Base-by-base conservation (phyloP, 2,329 filamentous ascomycete genomes). In the Tolypocladium sp. region DNA sequence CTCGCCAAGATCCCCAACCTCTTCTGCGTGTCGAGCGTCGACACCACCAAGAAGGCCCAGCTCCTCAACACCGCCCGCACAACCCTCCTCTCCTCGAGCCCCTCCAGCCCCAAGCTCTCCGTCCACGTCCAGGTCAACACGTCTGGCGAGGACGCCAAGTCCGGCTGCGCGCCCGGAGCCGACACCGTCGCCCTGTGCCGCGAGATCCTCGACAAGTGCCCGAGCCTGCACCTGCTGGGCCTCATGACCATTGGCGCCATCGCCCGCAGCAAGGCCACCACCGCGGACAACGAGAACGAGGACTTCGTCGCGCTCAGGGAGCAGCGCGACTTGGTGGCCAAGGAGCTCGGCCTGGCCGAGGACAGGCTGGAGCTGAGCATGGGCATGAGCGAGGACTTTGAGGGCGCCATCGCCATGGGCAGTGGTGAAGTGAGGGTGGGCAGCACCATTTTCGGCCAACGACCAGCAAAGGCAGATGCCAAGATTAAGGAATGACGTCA, bases 231-330 rank as follows among this genome's bases (percentile, higher is more conserved):
- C 59, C 77, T 99, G 2, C 80, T 89, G 37, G 94, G 94, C 0
- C 75, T 99, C 42, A 99, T 99, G 94, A 99, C 94, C 2, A 97
- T 99, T 69, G 94, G 94, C 1, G 92, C 93, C 22, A 96, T 97
- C 71, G 93, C 92, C 55, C 78, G 93, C 62, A 94, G 90, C 66
- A 82, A 85, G 67, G 90, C 84, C 20, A 86, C 86, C 3, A 89
- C 86, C 2, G 76, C 82, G 0, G 91, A 90, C 65, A 88, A 79
- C n/a, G 88, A 93, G 74, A 97, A 97, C 71, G 91, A 95, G 73
- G 94, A 99, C 74, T 97, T 97, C 70, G 72, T 85, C 5, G 71
- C 76, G 5, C 73, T 99, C 69, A 79, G 77, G 56, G 81, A 88
- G 68, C 87, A 89, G 70, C 79, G 90, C 59, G 89, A 95, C 71